These are phyloP conservation scores for Verbascum thapsus DNA, from an alignment of 257 asterid genomes.

Conservation along the genomic window DNA sequence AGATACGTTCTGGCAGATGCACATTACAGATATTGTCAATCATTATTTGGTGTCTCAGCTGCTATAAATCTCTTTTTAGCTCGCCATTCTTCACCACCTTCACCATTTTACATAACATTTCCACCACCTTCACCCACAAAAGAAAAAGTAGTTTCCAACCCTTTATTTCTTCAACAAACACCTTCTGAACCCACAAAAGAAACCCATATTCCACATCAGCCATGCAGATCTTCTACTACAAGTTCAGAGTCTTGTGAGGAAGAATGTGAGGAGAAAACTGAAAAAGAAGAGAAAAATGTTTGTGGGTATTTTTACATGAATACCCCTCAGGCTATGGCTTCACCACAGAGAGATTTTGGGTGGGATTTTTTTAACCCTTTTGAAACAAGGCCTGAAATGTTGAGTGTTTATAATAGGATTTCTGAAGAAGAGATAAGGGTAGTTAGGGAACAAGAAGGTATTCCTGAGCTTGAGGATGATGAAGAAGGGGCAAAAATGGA, in stretches of 20 bases:
- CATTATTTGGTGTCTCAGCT: conserved; percentile 78
- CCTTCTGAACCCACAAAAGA: conserved; percentile 65
- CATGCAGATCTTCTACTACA: conserved; percentile 46
- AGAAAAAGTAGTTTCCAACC: conserved; percentile 72
- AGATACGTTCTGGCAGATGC: conserved; percentile 83
- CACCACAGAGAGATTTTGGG: conserved; percentile 77
- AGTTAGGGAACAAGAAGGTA: conserved; percentile 90
- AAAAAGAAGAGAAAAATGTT: conserved; percentile 31
- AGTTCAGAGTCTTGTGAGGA: conserved; percentile 49
- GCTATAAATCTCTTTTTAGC: conserved; percentile 78
- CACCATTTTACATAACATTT: background rate
- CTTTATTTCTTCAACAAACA: conserved; percentile 74
- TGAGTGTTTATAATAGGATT: conserved; percentile 56
- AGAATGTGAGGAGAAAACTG: conserved; percentile 40
- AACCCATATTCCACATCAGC: conserved; percentile 38
- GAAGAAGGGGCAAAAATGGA: conserved; percentile 42
- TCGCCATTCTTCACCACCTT: conserved; percentile 62
- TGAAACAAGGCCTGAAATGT: conserved; percentile 56
- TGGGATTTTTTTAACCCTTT: conserved; percentile 98
- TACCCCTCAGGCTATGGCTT: conserved; percentile 52
- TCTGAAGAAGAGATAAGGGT: conserved; percentile 85
- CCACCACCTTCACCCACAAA: conserved; percentile 18
- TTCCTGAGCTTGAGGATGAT: conserved; percentile 88
- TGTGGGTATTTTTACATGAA: conserved; percentile 77
- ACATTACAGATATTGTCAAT: conserved; percentile 75